Evolutionary conservation across 768 basidiomycete species (phyloP).

Genomic region (Leccinum boreale): DNA sequence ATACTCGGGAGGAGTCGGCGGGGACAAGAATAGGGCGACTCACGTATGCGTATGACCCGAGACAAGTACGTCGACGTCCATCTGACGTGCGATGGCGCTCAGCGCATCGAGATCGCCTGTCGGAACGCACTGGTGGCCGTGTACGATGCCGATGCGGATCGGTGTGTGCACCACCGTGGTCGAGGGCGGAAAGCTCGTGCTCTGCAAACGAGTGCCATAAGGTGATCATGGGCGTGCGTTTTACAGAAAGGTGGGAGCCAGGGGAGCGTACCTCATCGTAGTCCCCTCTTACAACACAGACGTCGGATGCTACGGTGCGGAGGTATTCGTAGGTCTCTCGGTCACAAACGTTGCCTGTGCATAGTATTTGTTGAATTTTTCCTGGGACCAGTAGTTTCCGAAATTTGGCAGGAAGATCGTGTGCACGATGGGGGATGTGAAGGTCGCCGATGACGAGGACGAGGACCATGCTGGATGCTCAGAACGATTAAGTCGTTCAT

Average conservation of each 20-base stretch:
- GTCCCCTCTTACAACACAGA: conserved; percentile 89
- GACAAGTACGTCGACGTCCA: conserved; percentile 96
- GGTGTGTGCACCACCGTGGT: conserved; percentile 78
- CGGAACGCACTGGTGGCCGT: conserved; percentile 92
- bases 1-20: background rate
- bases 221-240: conserved; percentile 1
- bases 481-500: conserved; percentile 6
- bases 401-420: conserved; percentile 94
- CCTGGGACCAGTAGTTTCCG: conserved; percentile 94
- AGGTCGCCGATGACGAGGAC: conserved; percentile 97
- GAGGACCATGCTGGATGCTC: conserved; percentile 51
- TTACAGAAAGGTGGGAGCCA: background rate
- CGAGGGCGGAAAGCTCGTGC: conserved; percentile 73
- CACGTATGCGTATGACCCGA: conserved; percentile 95
- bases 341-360: conserved; percentile 97
- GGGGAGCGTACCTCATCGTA: conserved; percentile 78
- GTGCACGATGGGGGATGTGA: conserved; percentile 86
- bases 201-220: conserved; percentile 33
- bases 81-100: conserved; percentile 82
- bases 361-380: conserved; percentile 97
- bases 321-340: conserved; percentile 97
- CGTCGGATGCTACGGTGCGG: conserved; percentile 89
- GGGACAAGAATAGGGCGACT: conserved; percentile 26
- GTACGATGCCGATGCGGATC: conserved; percentile 88
- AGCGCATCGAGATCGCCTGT: conserved; percentile 91